Conservation (phyloP, 1,284 basidiomycete genomes). For the Malassezia yamatoensis region DNA sequence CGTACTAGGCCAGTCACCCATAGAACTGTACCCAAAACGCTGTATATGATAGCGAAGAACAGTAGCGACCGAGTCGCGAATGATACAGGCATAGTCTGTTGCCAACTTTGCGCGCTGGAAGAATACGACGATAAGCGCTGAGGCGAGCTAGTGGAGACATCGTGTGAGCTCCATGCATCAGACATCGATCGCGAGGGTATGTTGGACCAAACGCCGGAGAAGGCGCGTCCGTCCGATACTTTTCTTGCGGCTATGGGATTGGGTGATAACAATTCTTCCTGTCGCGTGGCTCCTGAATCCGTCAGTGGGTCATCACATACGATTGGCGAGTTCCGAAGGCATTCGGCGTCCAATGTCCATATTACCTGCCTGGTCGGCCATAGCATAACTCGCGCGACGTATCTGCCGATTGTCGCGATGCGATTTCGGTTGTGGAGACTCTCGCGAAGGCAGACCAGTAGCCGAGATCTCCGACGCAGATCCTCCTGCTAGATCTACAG, state of each 20-base stretch:
- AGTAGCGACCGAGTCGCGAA: slow-evolving; percentile 36
- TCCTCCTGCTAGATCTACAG: not conserved
- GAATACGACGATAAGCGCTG: not conserved
- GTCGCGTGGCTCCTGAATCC: not conserved
- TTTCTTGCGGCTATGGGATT: not conserved
- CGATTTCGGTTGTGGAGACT: slow-evolving; percentile 1
- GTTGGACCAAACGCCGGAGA: slow-evolving; percentile 3
- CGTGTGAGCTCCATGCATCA: not conserved
- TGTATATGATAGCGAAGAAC: slow-evolving; percentile 50
- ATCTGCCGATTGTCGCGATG: slow-evolving; percentile 3
- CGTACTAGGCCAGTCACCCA: slow-evolving; percentile 87
- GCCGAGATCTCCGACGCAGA: no score
- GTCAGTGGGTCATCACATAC: not conserved
- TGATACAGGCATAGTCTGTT: not conserved
- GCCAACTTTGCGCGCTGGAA: slow-evolving; percentile 18
- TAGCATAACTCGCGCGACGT: slow-evolving; percentile 11
- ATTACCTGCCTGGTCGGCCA: slow-evolving; percentile 3
- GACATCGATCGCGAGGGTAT: slow-evolving; percentile 3
- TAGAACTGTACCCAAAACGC: slow-evolving; percentile 54
- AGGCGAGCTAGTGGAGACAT: not conserved
- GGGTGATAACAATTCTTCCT: slow-evolving; percentile 5
- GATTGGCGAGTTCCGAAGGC: not conserved
- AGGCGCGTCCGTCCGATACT: not conserved
- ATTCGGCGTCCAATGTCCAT: not conserved
- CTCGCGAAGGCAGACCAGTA: not conserved